These are phyloP conservation scores for Austroboletus novae-zelandiae DNA, from an alignment of 1,284 basidiomycete species.

Conservation along the genomic window DNA sequence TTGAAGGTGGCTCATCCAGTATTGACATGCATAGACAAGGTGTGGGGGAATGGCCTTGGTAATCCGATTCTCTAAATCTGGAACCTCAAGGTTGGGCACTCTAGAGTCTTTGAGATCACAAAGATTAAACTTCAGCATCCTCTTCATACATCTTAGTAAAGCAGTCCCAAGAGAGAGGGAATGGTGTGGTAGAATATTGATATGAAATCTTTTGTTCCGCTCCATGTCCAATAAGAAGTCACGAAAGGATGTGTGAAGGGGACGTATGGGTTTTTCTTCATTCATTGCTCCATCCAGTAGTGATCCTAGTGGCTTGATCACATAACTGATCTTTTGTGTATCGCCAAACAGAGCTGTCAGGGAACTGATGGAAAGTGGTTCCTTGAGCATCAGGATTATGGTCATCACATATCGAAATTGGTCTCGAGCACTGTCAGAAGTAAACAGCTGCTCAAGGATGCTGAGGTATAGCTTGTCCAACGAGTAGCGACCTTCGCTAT, in stretches of 20 bases:
- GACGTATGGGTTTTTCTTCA: background rate
- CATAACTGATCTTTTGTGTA: background rate
- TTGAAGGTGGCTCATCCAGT: slow-evolving; percentile 2
- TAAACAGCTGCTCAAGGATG: no score
- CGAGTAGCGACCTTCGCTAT: no score
- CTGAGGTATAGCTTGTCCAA: no score
- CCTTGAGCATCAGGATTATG: no score
- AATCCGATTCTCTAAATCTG: background rate
- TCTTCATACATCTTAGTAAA: slow-evolving; percentile 3
- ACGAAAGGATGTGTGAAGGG: background rate
- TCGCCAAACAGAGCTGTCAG: no score
- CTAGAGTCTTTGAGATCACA: slow-evolving; percentile 2
- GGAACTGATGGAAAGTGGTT: no score
- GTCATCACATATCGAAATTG: no score
- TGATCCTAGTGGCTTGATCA: slow-evolving; percentile 5
- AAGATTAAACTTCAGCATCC: slow-evolving; percentile 6
- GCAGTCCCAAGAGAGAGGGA: background rate
- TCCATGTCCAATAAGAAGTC: slow-evolving; percentile 5
- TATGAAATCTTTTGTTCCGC: background rate
- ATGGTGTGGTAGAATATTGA: background rate
- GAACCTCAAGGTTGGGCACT: background rate
- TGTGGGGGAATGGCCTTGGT: background rate
- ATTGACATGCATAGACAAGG: background rate
- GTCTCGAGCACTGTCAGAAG: no score
- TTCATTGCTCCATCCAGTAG: background rate